phyloP scores from a whole-genome alignment of 2,329 filamentous ascomycete species.

The Colletotrichum spaethianum region DNA sequence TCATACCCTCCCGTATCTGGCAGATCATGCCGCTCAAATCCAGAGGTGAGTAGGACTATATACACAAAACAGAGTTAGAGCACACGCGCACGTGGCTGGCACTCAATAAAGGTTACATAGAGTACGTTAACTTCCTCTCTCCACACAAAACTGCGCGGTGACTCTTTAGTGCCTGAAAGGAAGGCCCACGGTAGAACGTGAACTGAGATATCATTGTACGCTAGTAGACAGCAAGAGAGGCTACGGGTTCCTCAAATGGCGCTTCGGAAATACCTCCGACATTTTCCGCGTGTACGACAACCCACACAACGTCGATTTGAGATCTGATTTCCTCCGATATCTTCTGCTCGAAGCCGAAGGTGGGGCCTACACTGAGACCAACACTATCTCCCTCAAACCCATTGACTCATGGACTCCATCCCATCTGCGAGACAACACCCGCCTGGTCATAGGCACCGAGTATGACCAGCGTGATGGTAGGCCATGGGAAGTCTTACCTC shows the following conservation, averaged over 20 bases:
- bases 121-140: neutral
- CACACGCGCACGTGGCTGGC: constrained; percentile 35
- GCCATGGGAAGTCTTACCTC: constrained; percentile 42
- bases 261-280: constrained; percentile 41
- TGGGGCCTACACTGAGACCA: constrained; percentile 76
- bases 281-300: constrained; percentile 44
- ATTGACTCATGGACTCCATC: constrained; percentile 53
- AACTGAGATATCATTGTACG: constrained; percentile 39
- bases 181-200: neutral
- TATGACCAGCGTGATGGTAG: constrained; percentile 47
- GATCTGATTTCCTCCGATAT: constrained; percentile 78
- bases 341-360: constrained; percentile 81
- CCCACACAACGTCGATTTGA: constrained; percentile 56
- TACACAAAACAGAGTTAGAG: neutral
- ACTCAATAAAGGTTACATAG: constrained; percentile 36
- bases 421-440: constrained; percentile 29
- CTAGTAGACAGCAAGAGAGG: constrained; percentile 46
- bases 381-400: constrained; percentile 53
- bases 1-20: constrained; percentile 38
- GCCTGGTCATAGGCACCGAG: constrained; percentile 48
- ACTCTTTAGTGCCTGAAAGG: neutral
- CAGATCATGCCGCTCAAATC: constrained; percentile 39
- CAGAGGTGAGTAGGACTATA: constrained; percentile 28
- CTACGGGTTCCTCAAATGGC: constrained; percentile 43
- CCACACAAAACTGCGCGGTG: neutral